Evolutionary conservation across 495 filamentous ascomycete genomes (phyloP).

Genomic region (Darksidea phi): DNA sequence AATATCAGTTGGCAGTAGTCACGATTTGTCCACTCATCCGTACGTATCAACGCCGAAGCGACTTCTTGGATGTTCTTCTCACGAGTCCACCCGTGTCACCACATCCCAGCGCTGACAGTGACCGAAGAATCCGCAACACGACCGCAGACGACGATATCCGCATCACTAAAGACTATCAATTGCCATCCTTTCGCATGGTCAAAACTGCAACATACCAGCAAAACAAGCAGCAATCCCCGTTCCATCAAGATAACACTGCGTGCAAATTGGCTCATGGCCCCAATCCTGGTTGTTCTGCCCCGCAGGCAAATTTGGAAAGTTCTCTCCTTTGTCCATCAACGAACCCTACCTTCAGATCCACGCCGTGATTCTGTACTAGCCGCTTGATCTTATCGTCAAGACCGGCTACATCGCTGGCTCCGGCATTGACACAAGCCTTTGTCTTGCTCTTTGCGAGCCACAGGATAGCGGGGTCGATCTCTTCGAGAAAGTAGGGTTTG

Average conservation of each 20-base stretch:
- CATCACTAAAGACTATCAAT: not conserved
- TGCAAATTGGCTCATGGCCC: constrained; percentile 19
- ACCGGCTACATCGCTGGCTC: constrained; percentile 19
- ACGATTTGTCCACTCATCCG: too few species aligned
- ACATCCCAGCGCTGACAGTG: constrained; percentile 23
- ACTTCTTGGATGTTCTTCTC: constrained; percentile 22
- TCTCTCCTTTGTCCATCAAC: constrained; percentile 28
- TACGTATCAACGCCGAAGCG: not conserved
- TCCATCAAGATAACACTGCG: constrained; percentile 29
- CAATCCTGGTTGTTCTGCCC: constrained; percentile 27
- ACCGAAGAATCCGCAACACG: constrained; percentile 31
- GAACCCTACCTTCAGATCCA: constrained; percentile 30
- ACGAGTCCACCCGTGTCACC: constrained; percentile 33
- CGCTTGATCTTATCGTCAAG: constrained; percentile 21
- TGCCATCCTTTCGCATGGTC: too few species aligned
- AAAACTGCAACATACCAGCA: constrained; percentile 3
- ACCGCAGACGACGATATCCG: constrained; percentile 29
- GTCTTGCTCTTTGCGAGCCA: constrained; percentile 25
- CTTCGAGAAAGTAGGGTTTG: constrained; percentile 30
- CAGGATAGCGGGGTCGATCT: constrained; percentile 27
- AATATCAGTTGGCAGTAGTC: constrained; percentile 42
- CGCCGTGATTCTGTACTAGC: constrained; percentile 25
- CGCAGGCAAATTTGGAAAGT: constrained; percentile 15
- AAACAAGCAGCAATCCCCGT: constrained; percentile 23
- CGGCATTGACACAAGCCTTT: constrained; percentile 32